phyloP scores from a whole-genome alignment of 108 stramenopile species.

The Fragilariopsis cylindrus region DNA sequence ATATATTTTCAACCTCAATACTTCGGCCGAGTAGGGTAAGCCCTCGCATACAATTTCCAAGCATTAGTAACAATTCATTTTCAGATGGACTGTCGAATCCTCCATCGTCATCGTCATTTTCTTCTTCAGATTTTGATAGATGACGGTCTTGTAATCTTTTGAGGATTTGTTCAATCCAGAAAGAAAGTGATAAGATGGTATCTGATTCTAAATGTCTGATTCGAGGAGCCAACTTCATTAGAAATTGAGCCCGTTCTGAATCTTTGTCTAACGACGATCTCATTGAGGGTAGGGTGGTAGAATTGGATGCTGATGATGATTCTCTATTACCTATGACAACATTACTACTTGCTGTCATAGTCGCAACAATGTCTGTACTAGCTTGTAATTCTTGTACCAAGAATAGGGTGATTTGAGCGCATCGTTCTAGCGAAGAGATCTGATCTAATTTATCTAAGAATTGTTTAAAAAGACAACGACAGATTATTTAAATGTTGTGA shows the following conservation, averaged over 20 bases:
- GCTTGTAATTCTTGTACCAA: slow-evolving; percentile 68
- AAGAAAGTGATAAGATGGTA: slow-evolving; percentile 47
- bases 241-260: slow-evolving; percentile 76
- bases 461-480: background rate
- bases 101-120: background rate
- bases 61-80: slow-evolving; percentile 52
- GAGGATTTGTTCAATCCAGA: slow-evolving; percentile 62
- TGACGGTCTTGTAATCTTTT: slow-evolving; percentile 40
- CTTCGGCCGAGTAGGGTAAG: slow-evolving; percentile 73
- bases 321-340: background rate
- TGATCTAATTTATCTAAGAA: slow-evolving; percentile 20
- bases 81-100: slow-evolving; percentile 14
- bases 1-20: slow-evolving; percentile 76
- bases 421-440: slow-evolving; percentile 72
- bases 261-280: slow-evolving; percentile 42
- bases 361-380: slow-evolving; percentile 55
- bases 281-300: slow-evolving; percentile 35
- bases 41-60: slow-evolving; percentile 79
- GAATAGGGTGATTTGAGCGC: slow-evolving; percentile 69
- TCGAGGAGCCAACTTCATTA: slow-evolving; percentile 82
- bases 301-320: slow-evolving; percentile 21
- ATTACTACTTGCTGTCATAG: slow-evolving; percentile 43
- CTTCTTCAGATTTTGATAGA: slow-evolving; percentile 18
- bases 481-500: too few relatives aligned
- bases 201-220: slow-evolving; percentile 81